Conservation (phyloP, 768 basidiomycete species). For the Termitomyces sp. region DNA sequence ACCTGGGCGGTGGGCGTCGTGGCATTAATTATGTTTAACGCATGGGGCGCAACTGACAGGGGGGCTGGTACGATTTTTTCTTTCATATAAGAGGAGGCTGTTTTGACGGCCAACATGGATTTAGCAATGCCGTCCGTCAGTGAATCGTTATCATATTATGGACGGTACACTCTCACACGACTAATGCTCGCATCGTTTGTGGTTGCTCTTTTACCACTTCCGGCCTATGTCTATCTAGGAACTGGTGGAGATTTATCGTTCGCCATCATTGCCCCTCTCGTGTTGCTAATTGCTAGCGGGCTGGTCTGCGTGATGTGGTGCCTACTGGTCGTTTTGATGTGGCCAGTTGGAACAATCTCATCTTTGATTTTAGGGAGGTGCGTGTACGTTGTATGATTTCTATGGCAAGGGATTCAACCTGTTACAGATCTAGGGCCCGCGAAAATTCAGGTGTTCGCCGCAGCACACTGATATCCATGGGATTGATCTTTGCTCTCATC, state of each 20-base stretch:
- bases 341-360: constrained; percentile 35
- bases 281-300: constrained; percentile 61
- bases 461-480: constrained; percentile 55
- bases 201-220: constrained; percentile 54
- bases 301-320: constrained; percentile 62
- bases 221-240: constrained; percentile 55
- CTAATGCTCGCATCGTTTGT: constrained; percentile 42
- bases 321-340: constrained; percentile 45
- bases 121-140: constrained; percentile 45
- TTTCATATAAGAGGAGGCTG: neutral
- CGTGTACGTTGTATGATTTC: constrained; percentile 10
- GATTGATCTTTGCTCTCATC: constrained; percentile 59
- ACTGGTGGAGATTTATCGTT: constrained; percentile 48
- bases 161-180: constrained; percentile 31
- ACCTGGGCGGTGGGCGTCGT: constrained; percentile 77
- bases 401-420: neutral
- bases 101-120: neutral
- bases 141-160: constrained; percentile 48
- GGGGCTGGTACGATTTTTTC: constrained; percentile 19
- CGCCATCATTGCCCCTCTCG: constrained; percentile 48
- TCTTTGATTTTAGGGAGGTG: constrained; percentile 32
- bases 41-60: constrained; percentile 38
- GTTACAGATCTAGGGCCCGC: constrained; percentile 11
- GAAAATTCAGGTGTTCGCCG: constrained; percentile 38
- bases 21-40: constrained; percentile 50